Base-by-base conservation (phyloP, 306 rosid species). In the Quercus dentata region DNA sequence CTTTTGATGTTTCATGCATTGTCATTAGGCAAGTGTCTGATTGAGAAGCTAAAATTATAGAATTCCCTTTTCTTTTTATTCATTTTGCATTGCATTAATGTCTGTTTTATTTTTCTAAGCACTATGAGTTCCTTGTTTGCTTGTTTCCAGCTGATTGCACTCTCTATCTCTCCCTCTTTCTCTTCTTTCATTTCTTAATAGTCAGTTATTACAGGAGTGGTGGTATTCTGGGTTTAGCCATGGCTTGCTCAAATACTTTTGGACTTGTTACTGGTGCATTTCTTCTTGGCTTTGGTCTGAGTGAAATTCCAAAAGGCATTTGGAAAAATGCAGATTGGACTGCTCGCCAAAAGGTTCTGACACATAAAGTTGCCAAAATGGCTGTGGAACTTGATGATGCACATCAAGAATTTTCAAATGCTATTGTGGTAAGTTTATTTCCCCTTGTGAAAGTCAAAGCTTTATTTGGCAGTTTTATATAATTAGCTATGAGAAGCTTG, bases 201-300 rank as follows among this genome's bases (percentile, higher is more conserved):
- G 41, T 78, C 41, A 57, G 65, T 56, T 13, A 18, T 61, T 83
- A 17, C 87, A 94, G 99, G 97, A 85, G 64, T 52, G 90, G 95
- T 28, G 80, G 86, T 77, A 74, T 94, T 69, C 73, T 87, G 77
- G 99, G 97, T 49, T 89, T 91, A 52, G 97, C 99, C 82, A 94
- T 94, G 99, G 97, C 89, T 21, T 90, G 97, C 84, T 94, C 99
- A n/a, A 94, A 94, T 83, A 94, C 99, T 74, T 94, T 94, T 87
- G 99, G 99, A 71, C 92, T 94, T 64, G 99, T 94, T 38, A 94
- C 99, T 1, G 99, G 99, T 74, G 99, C 97, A 59, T 94, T 94
- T 86, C 95, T 94, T 75, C 97, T 94, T 77, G 99, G 99, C 76
- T 94, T 92, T 88, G 97, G 99, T 64, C 82, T 92, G 94, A 91